phyloP scores from a whole-genome alignment of 345 rosid genomes.

The Cardamine occulta region DNA sequence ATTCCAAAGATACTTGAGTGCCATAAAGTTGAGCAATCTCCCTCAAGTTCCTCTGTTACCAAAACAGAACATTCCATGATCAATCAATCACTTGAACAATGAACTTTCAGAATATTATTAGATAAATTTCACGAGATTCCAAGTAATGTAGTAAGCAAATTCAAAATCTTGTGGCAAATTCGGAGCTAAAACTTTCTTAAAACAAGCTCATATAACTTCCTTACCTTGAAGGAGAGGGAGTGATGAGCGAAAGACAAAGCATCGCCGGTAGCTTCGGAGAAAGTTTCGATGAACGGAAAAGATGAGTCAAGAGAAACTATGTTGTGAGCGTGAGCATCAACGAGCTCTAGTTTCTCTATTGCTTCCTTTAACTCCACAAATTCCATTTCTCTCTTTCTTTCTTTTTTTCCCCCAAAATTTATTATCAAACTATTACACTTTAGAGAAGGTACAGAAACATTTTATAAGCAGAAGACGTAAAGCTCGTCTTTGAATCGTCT shows the following conservation, averaged over 20 bases:
- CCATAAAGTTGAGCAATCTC: constrained; percentile 77
- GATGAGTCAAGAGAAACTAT: constrained; percentile 71
- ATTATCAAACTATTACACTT: too few relatives aligned
- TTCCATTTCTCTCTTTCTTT: constrained; percentile 49
- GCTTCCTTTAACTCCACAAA: constrained; percentile 58
- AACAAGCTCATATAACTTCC: neutral
- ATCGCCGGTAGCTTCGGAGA: constrained; percentile 77
- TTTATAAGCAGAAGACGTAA: neutral
- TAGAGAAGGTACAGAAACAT: neutral
- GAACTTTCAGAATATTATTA: too few relatives aligned
- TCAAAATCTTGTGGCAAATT: neutral
- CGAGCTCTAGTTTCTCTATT: constrained; percentile 59
- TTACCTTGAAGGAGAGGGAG: constrained; percentile 86
- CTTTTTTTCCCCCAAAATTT: neutral
- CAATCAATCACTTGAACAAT: too few relatives aligned
- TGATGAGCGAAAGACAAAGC: constrained; percentile 71
- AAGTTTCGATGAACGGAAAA: constrained; percentile 65
- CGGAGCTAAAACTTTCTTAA: neutral
- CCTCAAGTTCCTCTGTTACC: constrained; percentile 73
- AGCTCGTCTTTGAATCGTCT: neutral
- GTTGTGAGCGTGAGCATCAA: constrained; percentile 90
- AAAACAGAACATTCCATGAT: neutral
- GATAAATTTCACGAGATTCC: too few relatives aligned
- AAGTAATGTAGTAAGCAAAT: too few relatives aligned
- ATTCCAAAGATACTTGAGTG: constrained; percentile 57